These are phyloP conservation scores for Fusarium avenaceum DNA, from an alignment of 2,329 filamentous ascomycete genomes.

Conservation along the genomic window DNA sequence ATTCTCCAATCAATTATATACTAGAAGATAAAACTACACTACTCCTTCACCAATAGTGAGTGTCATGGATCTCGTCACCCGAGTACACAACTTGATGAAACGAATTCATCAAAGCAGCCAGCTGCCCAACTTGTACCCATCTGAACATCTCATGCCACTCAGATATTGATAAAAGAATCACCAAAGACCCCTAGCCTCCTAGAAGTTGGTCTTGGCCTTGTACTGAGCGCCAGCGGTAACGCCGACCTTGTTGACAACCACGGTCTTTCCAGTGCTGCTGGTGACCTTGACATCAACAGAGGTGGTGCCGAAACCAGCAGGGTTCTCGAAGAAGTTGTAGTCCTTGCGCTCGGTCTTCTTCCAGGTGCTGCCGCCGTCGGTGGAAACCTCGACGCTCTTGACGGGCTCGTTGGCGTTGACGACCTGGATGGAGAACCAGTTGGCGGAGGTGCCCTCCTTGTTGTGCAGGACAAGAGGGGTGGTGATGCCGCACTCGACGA, in stretches of 20 bases:
- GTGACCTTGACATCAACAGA: slow-evolving; percentile 70
- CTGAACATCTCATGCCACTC: neutral
- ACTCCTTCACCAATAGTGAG: neutral
- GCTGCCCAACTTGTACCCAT: slow-evolving; percentile 8
- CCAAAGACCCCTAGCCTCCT: neutral
- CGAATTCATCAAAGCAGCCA: slow-evolving; percentile 23
- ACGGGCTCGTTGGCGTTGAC: slow-evolving; percentile 72
- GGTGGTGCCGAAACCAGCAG: slow-evolving; percentile 67
- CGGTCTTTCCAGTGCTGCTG: slow-evolving; percentile 62
- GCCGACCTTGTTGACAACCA: slow-evolving; percentile 66
- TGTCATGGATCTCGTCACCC: neutral
- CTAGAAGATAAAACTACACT: slow-evolving; percentile 27
- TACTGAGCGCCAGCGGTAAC: slow-evolving; percentile 53
- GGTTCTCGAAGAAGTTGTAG: slow-evolving; percentile 74
- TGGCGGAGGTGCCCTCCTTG: slow-evolving; percentile 59
- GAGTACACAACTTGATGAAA: neutral
- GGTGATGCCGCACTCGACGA: slow-evolving; percentile 59
- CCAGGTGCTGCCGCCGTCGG: slow-evolving; percentile 71
- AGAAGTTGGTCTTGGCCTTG: slow-evolving; percentile 54
- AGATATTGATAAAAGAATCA: neutral
- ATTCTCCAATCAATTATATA: slow-evolving; percentile 32
- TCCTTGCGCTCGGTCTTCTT: slow-evolving; percentile 64
- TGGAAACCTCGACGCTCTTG: slow-evolving; percentile 70
- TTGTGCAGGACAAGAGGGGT: slow-evolving; percentile 59
- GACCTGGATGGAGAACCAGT: slow-evolving; percentile 67